These are phyloP conservation scores for Plasmodium falciparum DNA, from an alignment of 169 alveolate species.

Conservation along the genomic window DNA sequence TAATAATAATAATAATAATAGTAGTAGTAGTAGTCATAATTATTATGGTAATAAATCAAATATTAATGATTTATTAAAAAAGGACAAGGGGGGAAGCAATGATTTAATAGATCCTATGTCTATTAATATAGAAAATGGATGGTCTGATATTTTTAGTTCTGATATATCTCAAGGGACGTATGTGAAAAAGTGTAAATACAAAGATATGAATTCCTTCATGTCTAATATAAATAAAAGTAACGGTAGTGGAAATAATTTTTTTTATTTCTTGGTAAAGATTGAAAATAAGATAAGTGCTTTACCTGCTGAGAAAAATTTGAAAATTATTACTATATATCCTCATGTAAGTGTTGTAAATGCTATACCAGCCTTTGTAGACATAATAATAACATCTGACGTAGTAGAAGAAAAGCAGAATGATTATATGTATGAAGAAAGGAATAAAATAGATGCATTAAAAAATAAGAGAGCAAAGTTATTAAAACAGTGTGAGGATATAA, in stretches of 20 bases:
- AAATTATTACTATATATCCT: conserved; percentile 86
- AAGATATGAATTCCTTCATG: conserved; percentile 11
- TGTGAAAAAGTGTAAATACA: conserved; percentile 58
- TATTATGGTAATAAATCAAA: not conserved
- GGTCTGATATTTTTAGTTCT: conserved; percentile 77
- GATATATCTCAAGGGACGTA: conserved; percentile 72
- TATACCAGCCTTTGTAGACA: conserved; percentile 85
- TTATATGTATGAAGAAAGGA: conserved; percentile 52
- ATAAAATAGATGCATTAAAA: conserved; percentile 53
- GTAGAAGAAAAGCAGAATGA: conserved; percentile 56
- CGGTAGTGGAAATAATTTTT: conserved; percentile 70
- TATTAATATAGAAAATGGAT: conserved; percentile 42
- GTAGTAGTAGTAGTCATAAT: not conserved
- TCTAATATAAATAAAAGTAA: conserved; percentile 45
- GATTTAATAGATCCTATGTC: conserved; percentile 25
- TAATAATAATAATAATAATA: not conserved
- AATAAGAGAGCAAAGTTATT: conserved; percentile 34
- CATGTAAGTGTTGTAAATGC: conserved; percentile 88
- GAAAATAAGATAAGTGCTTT: conserved; percentile 83
- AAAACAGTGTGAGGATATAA: conserved; percentile 54
- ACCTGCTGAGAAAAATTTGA: conserved; percentile 88
- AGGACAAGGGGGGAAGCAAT: conserved; percentile 19
- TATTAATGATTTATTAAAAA: not conserved
- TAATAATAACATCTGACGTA: conserved; percentile 55
- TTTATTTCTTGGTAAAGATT: conserved; percentile 86